These are phyloP conservation scores for Blastobotrys persicus DNA, from an alignment of 1,139 yeast species.

Conservation along the genomic window DNA sequence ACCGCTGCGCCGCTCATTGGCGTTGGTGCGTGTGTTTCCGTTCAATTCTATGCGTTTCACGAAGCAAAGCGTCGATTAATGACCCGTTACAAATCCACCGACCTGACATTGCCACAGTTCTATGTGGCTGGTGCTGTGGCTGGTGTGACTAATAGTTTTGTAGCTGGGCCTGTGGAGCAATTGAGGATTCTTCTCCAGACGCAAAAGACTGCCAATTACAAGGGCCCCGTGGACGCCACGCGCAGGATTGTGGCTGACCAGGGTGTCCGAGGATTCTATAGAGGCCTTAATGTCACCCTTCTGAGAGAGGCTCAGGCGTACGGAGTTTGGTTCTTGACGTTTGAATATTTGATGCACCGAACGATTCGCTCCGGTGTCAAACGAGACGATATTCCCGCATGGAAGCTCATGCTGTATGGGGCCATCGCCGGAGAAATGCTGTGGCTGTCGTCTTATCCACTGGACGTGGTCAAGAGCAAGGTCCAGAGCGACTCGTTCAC, in stretches of 20 bases:
- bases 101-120: conserved; percentile 56
- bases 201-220: conserved; percentile 43
- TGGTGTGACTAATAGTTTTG: conserved; percentile 71
- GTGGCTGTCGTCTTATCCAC: conserved; percentile 69
- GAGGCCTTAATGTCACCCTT: conserved; percentile 61
- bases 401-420: conserved; percentile 60
- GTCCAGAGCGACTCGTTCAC: conserved; percentile 68
- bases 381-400: conserved; percentile 56
- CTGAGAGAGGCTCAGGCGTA: conserved; percentile 74
- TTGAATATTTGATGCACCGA: conserved; percentile 53
- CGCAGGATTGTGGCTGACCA: conserved; percentile 44
- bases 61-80: conserved; percentile 61
- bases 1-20: conserved; percentile 48
- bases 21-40: conserved; percentile 72
- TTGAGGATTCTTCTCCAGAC: conserved; percentile 69
- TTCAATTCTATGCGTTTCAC: conserved; percentile 75
- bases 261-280: conserved; percentile 57
- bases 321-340: conserved; percentile 78
- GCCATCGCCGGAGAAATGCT: conserved; percentile 71
- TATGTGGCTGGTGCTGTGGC: conserved; percentile 74
- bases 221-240: conserved; percentile 51
- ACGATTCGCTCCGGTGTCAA: conserved; percentile 18
- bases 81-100: conserved; percentile 28
- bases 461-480: conserved; percentile 67
- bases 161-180: conserved; percentile 75